phyloP scores from a whole-genome alignment of 1,139 yeast genomes.

The Protomyces inouyei region DNA sequence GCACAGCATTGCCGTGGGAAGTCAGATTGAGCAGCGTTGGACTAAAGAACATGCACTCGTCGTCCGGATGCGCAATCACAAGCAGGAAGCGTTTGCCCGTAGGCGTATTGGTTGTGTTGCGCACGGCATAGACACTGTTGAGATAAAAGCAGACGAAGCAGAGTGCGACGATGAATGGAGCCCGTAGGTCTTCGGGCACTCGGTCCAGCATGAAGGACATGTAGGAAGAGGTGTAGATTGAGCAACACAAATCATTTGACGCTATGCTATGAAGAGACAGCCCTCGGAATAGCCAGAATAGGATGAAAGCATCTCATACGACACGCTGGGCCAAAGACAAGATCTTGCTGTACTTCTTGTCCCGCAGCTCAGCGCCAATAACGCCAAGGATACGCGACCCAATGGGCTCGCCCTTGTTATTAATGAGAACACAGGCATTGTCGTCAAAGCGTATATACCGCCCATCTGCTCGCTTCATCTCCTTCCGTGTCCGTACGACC shows the following conservation, averaged over 20 bases:
- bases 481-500: slow-evolving; percentile 87
- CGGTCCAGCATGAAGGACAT: background rate
- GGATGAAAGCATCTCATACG: slow-evolving; percentile 43
- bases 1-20: slow-evolving; percentile 4
- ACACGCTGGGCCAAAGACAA: slow-evolving; percentile 89
- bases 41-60: slow-evolving; percentile 95
- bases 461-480: slow-evolving; percentile 81
- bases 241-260: background rate
- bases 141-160: slow-evolving; percentile 11
- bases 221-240: too few relatives aligned
- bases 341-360: slow-evolving; percentile 77
- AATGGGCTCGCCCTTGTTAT: slow-evolving; percentile 81
- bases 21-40: slow-evolving; percentile 51
- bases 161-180: background rate
- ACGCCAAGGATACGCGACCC: slow-evolving; percentile 79
- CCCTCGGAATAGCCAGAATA: background rate
- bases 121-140: slow-evolving; percentile 17
- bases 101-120: slow-evolving; percentile 17
- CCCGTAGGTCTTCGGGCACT: background rate
- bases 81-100: slow-evolving; percentile 38
- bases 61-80: slow-evolving; percentile 94
- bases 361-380: slow-evolving; percentile 86
- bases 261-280: background rate
- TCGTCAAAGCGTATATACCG: slow-evolving; percentile 84
- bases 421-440: slow-evolving; percentile 91